Conservation (phyloP, 495 filamentous ascomycete genomes). For the Daldinia concentrica region DNA sequence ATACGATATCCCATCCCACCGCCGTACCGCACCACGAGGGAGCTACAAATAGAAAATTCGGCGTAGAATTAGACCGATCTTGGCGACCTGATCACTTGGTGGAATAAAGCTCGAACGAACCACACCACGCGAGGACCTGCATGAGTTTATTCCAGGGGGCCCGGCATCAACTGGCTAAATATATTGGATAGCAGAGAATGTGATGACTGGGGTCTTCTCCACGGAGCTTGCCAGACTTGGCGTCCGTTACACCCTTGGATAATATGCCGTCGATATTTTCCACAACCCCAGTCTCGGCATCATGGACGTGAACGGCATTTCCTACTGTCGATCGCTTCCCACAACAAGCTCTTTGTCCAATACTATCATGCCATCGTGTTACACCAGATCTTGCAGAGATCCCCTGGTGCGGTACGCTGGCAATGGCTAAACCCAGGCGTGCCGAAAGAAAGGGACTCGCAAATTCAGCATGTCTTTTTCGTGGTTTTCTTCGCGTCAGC, state of each 20-base stretch:
- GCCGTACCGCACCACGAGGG: constrained; percentile 17
- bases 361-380: constrained; percentile 27
- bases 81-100: constrained; percentile 31
- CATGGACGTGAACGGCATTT: constrained; percentile 44
- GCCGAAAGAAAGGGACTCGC: not conserved
- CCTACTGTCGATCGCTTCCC: constrained; percentile 26
- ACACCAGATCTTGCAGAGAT: constrained; percentile 39
- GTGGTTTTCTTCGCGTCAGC: not conserved
- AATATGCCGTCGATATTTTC: constrained; percentile 45
- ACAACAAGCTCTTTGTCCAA: constrained; percentile 22
- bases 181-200: constrained; percentile 27
- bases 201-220: constrained; percentile 23
- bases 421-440: constrained; percentile 17
- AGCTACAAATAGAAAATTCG: constrained; percentile 26
- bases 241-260: constrained; percentile 42
- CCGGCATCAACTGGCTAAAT: constrained; percentile 45
- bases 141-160: constrained; percentile 23
- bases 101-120: constrained; percentile 31
- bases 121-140: constrained; percentile 43
- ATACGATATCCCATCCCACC: constrained; percentile 25
- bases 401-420: constrained; percentile 26
- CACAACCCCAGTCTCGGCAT: constrained; percentile 42
- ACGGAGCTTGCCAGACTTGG: constrained; percentile 38
- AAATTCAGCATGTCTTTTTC: constrained; percentile 5
- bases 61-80: constrained; percentile 21